Evolutionary conservation across 768 basidiomycete species (phyloP), one percentile per base, ranked within the genome.

Genomic region (Pleurotus platypus): DNA sequence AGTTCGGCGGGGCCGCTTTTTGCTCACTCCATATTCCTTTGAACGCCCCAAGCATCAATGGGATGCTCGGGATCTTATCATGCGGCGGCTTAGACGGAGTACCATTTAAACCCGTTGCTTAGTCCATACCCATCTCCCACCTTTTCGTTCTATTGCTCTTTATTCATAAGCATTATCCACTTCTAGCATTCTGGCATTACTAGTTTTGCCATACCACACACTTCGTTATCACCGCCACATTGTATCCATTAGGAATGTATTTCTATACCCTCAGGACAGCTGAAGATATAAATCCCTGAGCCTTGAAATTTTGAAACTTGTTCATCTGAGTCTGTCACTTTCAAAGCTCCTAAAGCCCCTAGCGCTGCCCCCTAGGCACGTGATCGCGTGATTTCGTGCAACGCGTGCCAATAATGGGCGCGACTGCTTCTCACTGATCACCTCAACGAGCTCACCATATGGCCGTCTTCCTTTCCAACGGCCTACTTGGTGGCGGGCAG

Each of bases 1-100:
- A 30, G 66, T 86, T 13, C 82, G 84, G 26, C 78, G 83, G 47
- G 79, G 82, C 42, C 79, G 82, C 35, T 86, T 86, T 63, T 69
- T 63, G 56, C 75, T 81, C 9, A 76, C 77, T 22, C 72, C 77
- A 4, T 83, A 78, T 57, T 66, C 70, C 4, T 78, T 80, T 40
- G 76, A 77, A 53, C 78, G 76, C 45, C 75, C 78, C 16, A 82
- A 74, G 56, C 75, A 72, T 53, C 66, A 78, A 35, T 71, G 71
- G 58, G 76, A 77, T 62, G 72, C 76, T 1, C 67, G 70, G 16
- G 69, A 74, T 58, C 61, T 70, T 5, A 57, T 80, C 30, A 38
- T 74, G 57, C 67, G 75, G 50, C 70, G 72, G 42, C 26, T 58
- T 26, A 51, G 37, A 48, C 57, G 51, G 12, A 54, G 51, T 8